Conservation (phyloP, 2,329 filamentous ascomycete genomes). For the Rachicladosporium sp. region DNA sequence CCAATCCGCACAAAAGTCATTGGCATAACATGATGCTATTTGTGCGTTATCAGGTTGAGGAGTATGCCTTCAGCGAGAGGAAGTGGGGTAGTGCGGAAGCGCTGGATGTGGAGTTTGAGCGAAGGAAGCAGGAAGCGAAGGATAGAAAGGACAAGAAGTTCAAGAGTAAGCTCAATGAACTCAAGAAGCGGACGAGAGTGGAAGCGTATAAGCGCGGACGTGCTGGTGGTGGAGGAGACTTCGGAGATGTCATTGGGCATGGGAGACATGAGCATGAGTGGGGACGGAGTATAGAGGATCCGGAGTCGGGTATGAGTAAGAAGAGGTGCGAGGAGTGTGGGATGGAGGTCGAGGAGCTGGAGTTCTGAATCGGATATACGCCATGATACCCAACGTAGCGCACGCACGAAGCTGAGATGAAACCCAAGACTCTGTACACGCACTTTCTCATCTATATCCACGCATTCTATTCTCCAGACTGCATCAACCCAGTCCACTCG, state of each 20-base stretch:
- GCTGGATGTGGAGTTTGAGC: constrained; percentile 78
- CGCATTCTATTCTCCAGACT: no score
- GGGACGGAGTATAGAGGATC: constrained; percentile 46
- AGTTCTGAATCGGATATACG: constrained; percentile 34
- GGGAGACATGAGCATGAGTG: constrained; percentile 85
- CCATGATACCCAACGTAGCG: constrained; percentile 7
- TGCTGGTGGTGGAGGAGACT: constrained; percentile 41
- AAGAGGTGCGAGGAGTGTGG: constrained; percentile 61
- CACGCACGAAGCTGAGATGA: no score
- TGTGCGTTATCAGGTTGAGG: constrained; percentile 83
- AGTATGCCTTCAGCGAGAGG: constrained; percentile 66
- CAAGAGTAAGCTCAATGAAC: constrained; percentile 70
- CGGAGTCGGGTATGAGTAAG: constrained; percentile 58
- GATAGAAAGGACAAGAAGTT: constrained; percentile 82
- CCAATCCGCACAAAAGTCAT: constrained; percentile 89
- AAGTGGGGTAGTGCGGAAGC: constrained; percentile 88
- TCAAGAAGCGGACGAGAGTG: constrained; percentile 87
- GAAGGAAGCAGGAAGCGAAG: constrained; percentile 68
- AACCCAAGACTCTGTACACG: no score
- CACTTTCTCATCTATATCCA: no score
- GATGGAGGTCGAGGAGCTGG: constrained; percentile 56
- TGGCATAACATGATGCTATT: constrained; percentile 99
- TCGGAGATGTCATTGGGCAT: constrained; percentile 61
- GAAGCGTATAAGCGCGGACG: constrained; percentile 73
- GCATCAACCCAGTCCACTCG: constrained; percentile 26